Conservation (phyloP, 345 rosid species). For the Cardiospermum halicacabum region DNA sequence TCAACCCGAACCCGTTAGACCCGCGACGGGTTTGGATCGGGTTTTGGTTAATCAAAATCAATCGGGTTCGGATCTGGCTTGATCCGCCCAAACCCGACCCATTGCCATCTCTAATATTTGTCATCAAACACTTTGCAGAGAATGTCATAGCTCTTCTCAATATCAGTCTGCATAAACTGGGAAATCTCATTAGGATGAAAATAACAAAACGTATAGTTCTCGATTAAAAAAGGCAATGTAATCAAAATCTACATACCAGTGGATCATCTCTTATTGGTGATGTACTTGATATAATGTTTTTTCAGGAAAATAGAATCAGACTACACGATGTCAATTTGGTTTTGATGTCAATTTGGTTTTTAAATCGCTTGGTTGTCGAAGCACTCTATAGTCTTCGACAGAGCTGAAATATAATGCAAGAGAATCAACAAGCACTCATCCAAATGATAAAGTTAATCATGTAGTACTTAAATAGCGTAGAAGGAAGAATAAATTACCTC, state of each 20-base stretch:
- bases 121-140: conserved; percentile 80
- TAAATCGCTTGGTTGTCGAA: conserved; percentile 41
- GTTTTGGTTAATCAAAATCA: no score
- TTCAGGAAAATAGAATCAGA: conserved; percentile 27
- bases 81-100: no score
- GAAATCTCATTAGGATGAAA: conserved; percentile 1
- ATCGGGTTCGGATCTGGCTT: no score
- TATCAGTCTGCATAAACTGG: conserved; percentile 35
- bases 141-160: conserved; percentile 63
- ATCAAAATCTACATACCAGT: conserved; percentile 36
- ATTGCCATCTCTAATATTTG: no score
- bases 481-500: conserved; percentile 46
- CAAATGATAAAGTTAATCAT: conserved; percentile 4
- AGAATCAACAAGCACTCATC: not conserved
- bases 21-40: no score
- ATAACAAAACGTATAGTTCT: not conserved
- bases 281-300: conserved; percentile 67
- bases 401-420: conserved; percentile 44
- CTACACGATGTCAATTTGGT: no score
- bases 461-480: not conserved
- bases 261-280: conserved; percentile 77
- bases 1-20: no score
- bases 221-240: not conserved
- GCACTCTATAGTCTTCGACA: conserved; percentile 75
- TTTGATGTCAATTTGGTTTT: no score